These are phyloP conservation scores for Saprolegnia parasitica DNA, from an alignment of 352 stramenopile species.

Conservation along the genomic window DNA sequence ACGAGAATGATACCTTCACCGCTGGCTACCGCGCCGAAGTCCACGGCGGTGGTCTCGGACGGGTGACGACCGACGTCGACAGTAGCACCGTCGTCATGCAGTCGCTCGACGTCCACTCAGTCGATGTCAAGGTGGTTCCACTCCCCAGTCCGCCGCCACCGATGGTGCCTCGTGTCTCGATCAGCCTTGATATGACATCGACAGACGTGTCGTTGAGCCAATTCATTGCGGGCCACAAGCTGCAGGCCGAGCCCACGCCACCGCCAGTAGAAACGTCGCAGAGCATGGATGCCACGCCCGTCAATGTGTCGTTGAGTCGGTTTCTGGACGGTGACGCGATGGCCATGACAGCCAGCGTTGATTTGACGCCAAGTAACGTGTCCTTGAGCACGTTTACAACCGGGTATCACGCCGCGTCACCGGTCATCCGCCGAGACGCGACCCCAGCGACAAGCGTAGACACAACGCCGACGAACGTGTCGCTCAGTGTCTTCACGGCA, in stretches of 20 bases:
- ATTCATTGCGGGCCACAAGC: conserved; percentile 38
- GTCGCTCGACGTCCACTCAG: background rate
- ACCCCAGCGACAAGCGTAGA: background rate
- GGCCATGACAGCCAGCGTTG: conserved; percentile 10
- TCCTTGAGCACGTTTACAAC: conserved; percentile 36
- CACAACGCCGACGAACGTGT: conserved; percentile 15
- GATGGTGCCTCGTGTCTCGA: conserved; percentile 29
- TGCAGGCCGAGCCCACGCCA: background rate
- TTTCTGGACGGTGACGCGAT: background rate
- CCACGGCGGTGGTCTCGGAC: background rate
- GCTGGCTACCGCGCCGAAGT: background rate
- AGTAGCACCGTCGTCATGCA: background rate
- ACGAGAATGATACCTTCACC: background rate
- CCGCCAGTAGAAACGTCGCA: background rate
- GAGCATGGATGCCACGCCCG: background rate
- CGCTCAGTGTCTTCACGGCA: conserved; percentile 36
- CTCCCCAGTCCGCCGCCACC: too few relatives aligned
- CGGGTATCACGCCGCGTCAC: background rate
- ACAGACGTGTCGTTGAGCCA: conserved; percentile 40
- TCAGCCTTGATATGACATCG: conserved; percentile 30
- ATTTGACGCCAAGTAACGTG: conserved; percentile 30
- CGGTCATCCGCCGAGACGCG: background rate
- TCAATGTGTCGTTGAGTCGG: conserved; percentile 9
- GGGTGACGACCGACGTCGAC: background rate
- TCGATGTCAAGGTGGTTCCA: background rate